Percentiles rank a stretch among this genome's conserved stretches.
These are phyloP conservation scores for Citrus inodora DNA, from an alignment of 345 rosid genomes.

Conservation along the genomic window DNA sequence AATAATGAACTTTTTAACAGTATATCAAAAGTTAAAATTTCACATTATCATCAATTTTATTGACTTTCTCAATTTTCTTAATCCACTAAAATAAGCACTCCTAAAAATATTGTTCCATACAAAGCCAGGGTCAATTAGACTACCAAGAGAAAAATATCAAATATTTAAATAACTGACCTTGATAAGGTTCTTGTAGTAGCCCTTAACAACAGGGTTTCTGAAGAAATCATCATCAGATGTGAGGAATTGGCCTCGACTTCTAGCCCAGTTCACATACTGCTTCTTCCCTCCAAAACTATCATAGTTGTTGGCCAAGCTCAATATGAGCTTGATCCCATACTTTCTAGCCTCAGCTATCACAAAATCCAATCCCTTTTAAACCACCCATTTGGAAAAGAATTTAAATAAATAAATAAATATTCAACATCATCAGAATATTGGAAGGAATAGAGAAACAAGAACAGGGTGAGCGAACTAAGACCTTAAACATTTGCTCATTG, in stretches of 20 bases:
- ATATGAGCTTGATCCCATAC: conserved; percentile 63
- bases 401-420: too few species aligned
- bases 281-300: conserved; percentile 82
- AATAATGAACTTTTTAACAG: neutral
- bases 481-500: conserved; percentile 76
- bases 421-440: neutral
- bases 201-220: conserved; percentile 66
- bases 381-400: too few species aligned
- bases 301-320: conserved; percentile 75
- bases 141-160: neutral
- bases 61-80: neutral
- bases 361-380: conserved; percentile 81
- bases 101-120: neutral
- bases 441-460: neutral
- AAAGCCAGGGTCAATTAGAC: neutral
- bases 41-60: too few species aligned
- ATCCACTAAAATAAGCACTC: too few species aligned
- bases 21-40: too few species aligned
- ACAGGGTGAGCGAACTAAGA: conserved; percentile 7
- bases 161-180: conserved; percentile 35
- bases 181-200: conserved; percentile 75
- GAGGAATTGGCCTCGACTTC: conserved; percentile 57
- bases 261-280: conserved; percentile 82
- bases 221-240: conserved; percentile 88
- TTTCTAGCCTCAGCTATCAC: conserved; percentile 84